Conservation (phyloP, 192 early-diverging fungal genomes). For the Gaertneriomyces sp. region DNA sequence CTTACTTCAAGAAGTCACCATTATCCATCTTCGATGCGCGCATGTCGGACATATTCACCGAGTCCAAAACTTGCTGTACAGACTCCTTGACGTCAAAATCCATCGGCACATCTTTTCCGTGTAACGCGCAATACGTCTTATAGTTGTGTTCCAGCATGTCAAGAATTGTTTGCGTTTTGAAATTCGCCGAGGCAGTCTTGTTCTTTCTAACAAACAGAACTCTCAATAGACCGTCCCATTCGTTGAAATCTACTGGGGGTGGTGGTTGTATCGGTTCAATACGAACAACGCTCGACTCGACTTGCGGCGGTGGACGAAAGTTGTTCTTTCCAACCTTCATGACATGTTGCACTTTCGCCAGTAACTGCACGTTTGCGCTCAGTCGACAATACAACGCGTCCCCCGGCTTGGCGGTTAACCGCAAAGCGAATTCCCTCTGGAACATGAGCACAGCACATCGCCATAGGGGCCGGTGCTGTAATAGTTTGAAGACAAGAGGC, state of each 20-base stretch:
- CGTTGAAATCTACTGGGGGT: constrained; percentile 89
- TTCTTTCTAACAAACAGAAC: constrained; percentile 91
- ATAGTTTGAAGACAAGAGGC: constrained; percentile 90
- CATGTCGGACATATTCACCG: constrained; percentile 60
- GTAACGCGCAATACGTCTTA: constrained; percentile 84
- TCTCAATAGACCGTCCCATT: constrained; percentile 95
- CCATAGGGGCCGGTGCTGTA: constrained; percentile 79
- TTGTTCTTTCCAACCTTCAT: constrained; percentile 99
- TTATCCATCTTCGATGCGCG: constrained; percentile 91
- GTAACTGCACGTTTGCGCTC: constrained; percentile 90
- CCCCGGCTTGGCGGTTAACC: constrained; percentile 90
- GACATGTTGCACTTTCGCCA: constrained; percentile 89
- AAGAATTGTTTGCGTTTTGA: constrained; percentile 82
- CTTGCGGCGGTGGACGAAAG: constrained; percentile 95
- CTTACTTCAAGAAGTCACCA: constrained; percentile 87
- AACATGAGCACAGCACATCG: constrained; percentile 95
- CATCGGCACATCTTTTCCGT: constrained; percentile 60
- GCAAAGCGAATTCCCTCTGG: constrained; percentile 96
- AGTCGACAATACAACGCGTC: constrained; percentile 88
- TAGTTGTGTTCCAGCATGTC: constrained; percentile 95
- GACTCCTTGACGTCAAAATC: constrained; percentile 81
- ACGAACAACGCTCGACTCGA: constrained; percentile 91
- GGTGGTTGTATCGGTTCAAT: constrained; percentile 92
- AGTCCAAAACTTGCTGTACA: constrained; percentile 71
- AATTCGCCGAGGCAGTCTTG: constrained; percentile 86